Evolutionary conservation across 768 basidiomycete species (phyloP).

Genomic region (Tulasnella sp.): DNA sequence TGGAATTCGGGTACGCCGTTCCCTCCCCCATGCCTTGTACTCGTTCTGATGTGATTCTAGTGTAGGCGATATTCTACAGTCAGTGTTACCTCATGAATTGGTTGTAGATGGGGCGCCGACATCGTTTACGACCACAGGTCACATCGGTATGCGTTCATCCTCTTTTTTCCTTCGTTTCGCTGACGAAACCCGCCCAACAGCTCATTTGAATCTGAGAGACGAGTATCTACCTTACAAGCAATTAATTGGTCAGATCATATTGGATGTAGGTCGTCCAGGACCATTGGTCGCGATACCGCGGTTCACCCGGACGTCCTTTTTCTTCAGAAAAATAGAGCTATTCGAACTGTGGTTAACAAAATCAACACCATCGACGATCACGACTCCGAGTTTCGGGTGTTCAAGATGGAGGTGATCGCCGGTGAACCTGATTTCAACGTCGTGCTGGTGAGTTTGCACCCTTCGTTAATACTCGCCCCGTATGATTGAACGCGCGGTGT

Average conservation of each 20-base stretch:
- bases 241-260: slow-evolving; percentile 80
- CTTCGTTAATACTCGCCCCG: neutral
- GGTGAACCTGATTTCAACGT: slow-evolving; percentile 82
- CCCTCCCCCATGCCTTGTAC: neutral
- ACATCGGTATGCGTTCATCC: slow-evolving; percentile 54
- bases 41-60: neutral
- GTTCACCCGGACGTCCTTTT: neutral
- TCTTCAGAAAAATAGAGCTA: slow-evolving; percentile 77
- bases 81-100: slow-evolving; percentile 69
- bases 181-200: slow-evolving; percentile 29
- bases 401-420: slow-evolving; percentile 93
- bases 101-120: slow-evolving; percentile 61
- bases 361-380: slow-evolving; percentile 92
- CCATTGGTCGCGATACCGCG: neutral
- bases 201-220: slow-evolving; percentile 81
- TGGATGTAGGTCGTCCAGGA: slow-evolving; percentile 52
- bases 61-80: slow-evolving; percentile 71
- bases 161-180: neutral
- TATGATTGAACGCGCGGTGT: neutral
- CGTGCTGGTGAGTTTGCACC: slow-evolving; percentile 51
- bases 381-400: slow-evolving; percentile 77
- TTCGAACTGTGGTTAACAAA: slow-evolving; percentile 93
- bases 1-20: slow-evolving; percentile 66
- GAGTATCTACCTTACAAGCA: slow-evolving; percentile 88
- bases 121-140: slow-evolving; percentile 80